Conservation (phyloP, 2,329 filamentous ascomycete genomes). For the Diaporthe nobilis region DNA sequence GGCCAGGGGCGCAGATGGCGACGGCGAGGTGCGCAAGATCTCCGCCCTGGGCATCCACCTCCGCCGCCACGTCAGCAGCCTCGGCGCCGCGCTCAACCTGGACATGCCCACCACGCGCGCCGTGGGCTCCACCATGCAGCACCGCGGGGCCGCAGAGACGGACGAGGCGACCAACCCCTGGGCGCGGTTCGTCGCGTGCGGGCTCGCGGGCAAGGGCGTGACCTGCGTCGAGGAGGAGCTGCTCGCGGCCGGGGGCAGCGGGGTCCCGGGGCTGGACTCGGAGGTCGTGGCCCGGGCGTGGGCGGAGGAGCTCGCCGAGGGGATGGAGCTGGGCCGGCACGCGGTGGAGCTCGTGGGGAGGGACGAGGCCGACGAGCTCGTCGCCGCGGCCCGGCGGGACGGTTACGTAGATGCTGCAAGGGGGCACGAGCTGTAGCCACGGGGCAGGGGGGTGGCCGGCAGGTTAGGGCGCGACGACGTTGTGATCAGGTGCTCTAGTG, state of each 20-base stretch:
- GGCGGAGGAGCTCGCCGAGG: constrained; percentile 41
- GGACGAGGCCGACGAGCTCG: constrained; percentile 35
- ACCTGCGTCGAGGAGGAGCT: constrained; percentile 78
- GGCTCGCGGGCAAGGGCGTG: constrained; percentile 82
- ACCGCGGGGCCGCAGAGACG: constrained; percentile 61
- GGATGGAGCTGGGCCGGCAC: constrained; percentile 30
- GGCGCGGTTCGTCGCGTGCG: constrained; percentile 89
- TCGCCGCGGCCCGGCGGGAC: constrained; percentile 17
- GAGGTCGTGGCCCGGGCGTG: constrained; percentile 39
- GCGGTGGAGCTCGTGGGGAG: constrained; percentile 28
- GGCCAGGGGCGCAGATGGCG: background rate
- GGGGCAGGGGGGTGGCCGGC: background rate
- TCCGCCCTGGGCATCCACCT: constrained; percentile 94
- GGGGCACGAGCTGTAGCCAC: constrained; percentile 33
- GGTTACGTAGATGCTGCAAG: constrained; percentile 31
- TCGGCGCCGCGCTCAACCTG: constrained; percentile 89
- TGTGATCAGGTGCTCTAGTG: background rate
- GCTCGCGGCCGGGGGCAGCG: constrained; percentile 41
- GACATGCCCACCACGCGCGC: constrained; percentile 64
- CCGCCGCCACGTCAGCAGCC: constrained; percentile 83
- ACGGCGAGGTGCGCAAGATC: constrained; percentile 75
- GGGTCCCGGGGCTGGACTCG: constrained; percentile 34
- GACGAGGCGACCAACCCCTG: constrained; percentile 62
- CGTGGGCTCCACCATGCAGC: background rate
- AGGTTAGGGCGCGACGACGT: background rate